Percentiles rank a stretch among this genome's conserved stretches.
phyloP scores from a whole-genome alignment of 495 filamentous ascomycete species.

The Xylaria palmicola region DNA sequence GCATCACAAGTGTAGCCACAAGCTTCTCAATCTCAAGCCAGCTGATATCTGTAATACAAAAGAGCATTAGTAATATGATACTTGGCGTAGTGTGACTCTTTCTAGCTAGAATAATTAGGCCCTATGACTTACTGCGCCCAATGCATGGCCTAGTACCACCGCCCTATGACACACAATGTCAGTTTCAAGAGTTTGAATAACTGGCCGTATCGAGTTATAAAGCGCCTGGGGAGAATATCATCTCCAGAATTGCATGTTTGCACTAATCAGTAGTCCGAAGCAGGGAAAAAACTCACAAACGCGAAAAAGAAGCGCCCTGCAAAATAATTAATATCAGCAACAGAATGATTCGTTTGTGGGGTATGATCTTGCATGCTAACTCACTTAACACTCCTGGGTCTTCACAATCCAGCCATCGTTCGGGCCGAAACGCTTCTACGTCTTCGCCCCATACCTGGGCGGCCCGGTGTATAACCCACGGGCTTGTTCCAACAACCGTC shows the following conservation, averaged over 20 bases:
- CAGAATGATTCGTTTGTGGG: neutral
- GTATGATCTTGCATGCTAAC: neutral
- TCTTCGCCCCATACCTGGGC: conserved; percentile 46
- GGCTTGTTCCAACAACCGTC: conserved; percentile 54
- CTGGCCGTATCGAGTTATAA: too few relatives aligned
- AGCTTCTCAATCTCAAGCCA: conserved; percentile 9
- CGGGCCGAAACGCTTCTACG: conserved; percentile 41
- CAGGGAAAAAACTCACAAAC: conserved; percentile 11
- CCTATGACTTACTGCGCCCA: neutral
- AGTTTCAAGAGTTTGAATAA: neutral
- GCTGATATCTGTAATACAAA: neutral
- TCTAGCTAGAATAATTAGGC: neutral
- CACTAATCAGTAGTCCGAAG: neutral
- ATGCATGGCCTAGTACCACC: conserved; percentile 9
- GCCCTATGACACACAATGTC: neutral
- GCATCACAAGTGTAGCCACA: conserved; percentile 1
- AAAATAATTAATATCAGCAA: neutral
- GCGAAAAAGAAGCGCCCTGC: conserved; percentile 9
- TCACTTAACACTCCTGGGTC: conserved; percentile 24
- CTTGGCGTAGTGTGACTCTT: neutral
- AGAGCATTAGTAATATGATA: neutral
- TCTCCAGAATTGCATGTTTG: neutral
- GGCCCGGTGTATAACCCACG: conserved; percentile 56
- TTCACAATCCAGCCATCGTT: conserved; percentile 46
- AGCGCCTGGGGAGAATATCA: neutral